These are phyloP conservation scores for Apiospora kogelbergensis DNA, from an alignment of 2,329 filamentous ascomycete genomes.

Conservation along the genomic window DNA sequence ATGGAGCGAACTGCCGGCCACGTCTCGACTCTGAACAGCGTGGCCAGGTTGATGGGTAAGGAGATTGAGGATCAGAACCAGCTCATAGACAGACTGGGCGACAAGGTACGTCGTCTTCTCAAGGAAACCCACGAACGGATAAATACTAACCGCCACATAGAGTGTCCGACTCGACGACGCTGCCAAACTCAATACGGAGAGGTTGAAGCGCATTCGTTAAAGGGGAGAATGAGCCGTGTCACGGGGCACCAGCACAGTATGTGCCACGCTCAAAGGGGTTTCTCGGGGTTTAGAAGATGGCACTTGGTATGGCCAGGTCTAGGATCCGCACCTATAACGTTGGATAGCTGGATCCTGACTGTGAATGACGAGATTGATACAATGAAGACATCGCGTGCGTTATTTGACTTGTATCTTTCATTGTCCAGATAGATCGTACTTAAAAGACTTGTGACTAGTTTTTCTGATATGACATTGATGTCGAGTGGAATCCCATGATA, in stretches of 20 bases:
- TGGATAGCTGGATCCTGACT: background rate
- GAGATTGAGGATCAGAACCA: conserved; percentile 79
- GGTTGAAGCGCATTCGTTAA: conserved; percentile 59
- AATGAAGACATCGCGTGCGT: background rate
- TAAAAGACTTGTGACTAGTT: background rate
- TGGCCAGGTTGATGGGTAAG: conserved; percentile 71
- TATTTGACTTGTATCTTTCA: background rate
- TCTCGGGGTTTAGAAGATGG: background rate
- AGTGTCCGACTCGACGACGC: conserved; percentile 82
- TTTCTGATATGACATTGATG: background rate
- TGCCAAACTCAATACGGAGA: conserved; percentile 75
- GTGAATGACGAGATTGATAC: conserved; percentile 1
- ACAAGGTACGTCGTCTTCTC: conserved; percentile 62
- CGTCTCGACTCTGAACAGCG: conserved; percentile 68
- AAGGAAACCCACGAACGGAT: conserved; percentile 15
- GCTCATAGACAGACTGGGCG: conserved; percentile 71
- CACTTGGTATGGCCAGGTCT: background rate
- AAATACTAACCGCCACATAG: conserved; percentile 40
- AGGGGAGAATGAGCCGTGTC: background rate
- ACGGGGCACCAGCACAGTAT: background rate
- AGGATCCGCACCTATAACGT: background rate
- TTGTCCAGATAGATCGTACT: background rate
- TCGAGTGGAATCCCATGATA: background rate
- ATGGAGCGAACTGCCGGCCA: conserved; percentile 67
- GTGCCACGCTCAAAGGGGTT: background rate